phyloP scores from a whole-genome alignment of 176 grass and related monocot species.

The Bolboschoenus planiculmis region DNA sequence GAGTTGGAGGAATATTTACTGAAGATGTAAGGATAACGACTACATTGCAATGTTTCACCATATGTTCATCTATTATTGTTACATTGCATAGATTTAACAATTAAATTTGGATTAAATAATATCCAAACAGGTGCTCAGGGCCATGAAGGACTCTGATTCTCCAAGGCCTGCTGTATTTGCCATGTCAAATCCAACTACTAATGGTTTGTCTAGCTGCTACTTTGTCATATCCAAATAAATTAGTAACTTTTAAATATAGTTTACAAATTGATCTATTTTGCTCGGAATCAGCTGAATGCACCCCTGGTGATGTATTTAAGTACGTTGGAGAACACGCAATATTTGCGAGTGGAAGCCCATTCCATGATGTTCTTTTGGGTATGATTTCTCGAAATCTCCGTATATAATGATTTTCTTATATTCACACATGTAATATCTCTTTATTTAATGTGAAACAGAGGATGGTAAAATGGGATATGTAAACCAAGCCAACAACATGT shows the following conservation, averaged over 20 bases:
- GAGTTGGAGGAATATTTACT: slow-evolving; percentile 94
- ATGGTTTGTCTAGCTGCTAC: slow-evolving; percentile 44
- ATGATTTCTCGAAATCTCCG: slow-evolving; percentile 7
- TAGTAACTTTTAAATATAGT: background rate
- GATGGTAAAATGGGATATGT: slow-evolving; percentile 58
- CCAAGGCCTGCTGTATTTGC: slow-evolving; percentile 82
- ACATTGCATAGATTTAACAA: background rate
- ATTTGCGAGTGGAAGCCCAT: slow-evolving; percentile 97
- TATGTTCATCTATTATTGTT: background rate
- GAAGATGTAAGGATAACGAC: slow-evolving; percentile 54
- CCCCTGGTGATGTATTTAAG: slow-evolving; percentile 85
- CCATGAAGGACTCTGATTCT: slow-evolving; percentile 91
- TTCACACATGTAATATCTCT: background rate
- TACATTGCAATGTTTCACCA: background rate
- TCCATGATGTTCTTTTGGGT: slow-evolving; percentile 77
- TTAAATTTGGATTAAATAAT: slow-evolving; percentile 23
- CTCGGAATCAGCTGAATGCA: slow-evolving; percentile 70
- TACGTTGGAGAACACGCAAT: slow-evolving; percentile 77
- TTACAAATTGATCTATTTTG: slow-evolving; percentile 18
- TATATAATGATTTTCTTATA: background rate
- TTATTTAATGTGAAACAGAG: slow-evolving; percentile 29
- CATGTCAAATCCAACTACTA: slow-evolving; percentile 95
- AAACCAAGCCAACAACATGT: slow-evolving; percentile 99
- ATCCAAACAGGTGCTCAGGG: slow-evolving; percentile 65
- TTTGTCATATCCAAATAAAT: slow-evolving; percentile 17